Base-by-base conservation (phyloP, 495 filamentous ascomycete genomes). In the Penicillium maclennaniae region DNA sequence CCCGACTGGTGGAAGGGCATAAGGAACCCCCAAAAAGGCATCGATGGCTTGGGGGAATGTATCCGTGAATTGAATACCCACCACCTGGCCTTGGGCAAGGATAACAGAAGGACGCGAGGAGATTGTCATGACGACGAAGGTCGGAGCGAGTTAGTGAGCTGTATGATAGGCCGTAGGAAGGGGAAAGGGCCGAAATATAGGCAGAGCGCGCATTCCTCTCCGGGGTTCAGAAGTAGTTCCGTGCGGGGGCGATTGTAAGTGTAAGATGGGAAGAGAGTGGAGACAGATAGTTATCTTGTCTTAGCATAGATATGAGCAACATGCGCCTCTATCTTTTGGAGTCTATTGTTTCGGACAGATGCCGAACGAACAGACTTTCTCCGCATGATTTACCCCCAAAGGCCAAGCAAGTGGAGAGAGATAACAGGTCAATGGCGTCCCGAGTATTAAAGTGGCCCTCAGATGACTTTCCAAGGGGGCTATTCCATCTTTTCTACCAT, bases 1-100 rank as follows among this genome's bases (percentile, higher is more conserved):
- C 15, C 80, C 82, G 23, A 66, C 67, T 0, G 83, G 81, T 0
- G 76, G 70, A 45, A 80, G 65, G 2, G 79, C 83, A 56, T 81
- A 87, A 1, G 81, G 84, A 50, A 87, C 74, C 15, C 83, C 83
- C n/a, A 77, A 66, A 54, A 80, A 87, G 59, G 59, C 76, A 41
- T 87, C 80, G 20, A 85, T 53, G 9, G 71, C 55, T 49, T 75
- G 73, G 2, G 81, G 75, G 14, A 66, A 55, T 45, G 66, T 69
- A 7, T 68, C 52, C 7, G 67, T 36, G 19, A 79, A 56, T 39
- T 71, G 67, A 17, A 70, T 64, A 31, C 83, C 83, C 8, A 83
- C 55, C 44, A 84, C 75, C 0, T 61, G 75, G 26, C 83, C 83
- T 61, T 86, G 82, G n/a, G 57, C 55, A 34, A 84, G 58, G 10